phyloP scores from a whole-genome alignment of 139 green algal species.

The Gonium pectorale region DNA sequence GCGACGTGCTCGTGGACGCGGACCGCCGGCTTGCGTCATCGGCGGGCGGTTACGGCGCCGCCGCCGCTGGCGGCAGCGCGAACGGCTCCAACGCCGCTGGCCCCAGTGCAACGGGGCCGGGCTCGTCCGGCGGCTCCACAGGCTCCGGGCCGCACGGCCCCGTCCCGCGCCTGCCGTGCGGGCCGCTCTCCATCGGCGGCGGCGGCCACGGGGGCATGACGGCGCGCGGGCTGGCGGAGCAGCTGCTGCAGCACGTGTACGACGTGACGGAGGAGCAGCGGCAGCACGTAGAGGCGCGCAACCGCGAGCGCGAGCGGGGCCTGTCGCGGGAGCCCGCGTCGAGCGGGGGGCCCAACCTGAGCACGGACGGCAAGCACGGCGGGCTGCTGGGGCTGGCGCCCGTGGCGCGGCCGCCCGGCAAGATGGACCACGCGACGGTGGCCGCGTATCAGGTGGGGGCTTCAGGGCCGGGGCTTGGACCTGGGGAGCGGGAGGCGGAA shows the following conservation, averaged over 20 bases:
- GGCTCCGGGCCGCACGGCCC: too few species aligned
- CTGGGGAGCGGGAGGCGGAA: too few species aligned
- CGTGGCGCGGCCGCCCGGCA: conserved; percentile 33
- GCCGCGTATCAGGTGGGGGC: conserved; percentile 42
- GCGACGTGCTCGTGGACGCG: conserved; percentile 15
- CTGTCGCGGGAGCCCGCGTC: background rate
- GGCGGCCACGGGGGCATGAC: background rate
- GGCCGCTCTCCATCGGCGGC: too few species aligned
- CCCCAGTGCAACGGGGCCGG: too few species aligned
- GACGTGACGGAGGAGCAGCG: conserved; percentile 42
- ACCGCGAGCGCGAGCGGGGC: conserved; percentile 18
- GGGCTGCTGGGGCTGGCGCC: conserved; percentile 27
- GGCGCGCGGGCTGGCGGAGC: conserved; percentile 24
- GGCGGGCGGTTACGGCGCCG: too few species aligned
- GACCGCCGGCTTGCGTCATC: background rate
- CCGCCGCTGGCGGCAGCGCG: too few species aligned
- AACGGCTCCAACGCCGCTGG: too few species aligned
- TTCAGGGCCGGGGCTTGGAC: too few species aligned
- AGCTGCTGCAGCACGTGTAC: conserved; percentile 49
- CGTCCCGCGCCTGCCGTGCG: too few species aligned
- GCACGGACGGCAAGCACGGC: conserved; percentile 19
- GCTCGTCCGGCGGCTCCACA: too few species aligned
- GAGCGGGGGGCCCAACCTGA: background rate
- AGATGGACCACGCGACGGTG: conserved; percentile 58
- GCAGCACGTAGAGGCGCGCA: conserved; percentile 31